Evolutionary conservation across 2,329 filamentous ascomycete species (phyloP).

Genomic region (Colletotrichum siamense): DNA sequence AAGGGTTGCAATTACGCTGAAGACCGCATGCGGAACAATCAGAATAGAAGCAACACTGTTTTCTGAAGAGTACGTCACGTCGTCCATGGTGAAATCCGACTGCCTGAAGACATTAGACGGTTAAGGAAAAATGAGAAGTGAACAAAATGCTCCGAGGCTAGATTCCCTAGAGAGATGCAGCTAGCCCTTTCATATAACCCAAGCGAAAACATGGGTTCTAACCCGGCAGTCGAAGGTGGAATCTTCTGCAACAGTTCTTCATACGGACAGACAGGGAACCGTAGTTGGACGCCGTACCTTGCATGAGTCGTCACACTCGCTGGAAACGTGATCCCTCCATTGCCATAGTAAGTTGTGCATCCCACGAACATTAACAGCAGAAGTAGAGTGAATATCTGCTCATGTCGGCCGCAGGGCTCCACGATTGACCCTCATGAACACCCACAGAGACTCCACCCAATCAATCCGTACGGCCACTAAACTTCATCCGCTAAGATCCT

Average conservation of each 20-base stretch:
- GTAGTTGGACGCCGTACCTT: neutral
- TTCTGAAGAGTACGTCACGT: neutral
- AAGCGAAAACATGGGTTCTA: neutral
- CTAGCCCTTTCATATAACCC: neutral
- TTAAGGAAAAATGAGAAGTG: neutral
- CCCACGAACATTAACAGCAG: neutral
- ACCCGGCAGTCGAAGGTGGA: neutral
- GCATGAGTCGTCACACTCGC: neutral
- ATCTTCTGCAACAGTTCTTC: neutral
- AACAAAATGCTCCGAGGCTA: neutral
- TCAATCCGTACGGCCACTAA: neutral
- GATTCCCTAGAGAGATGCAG: neutral
- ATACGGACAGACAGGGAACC: neutral
- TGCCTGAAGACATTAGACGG: neutral
- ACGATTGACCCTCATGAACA: neutral
- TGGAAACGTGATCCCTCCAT: neutral
- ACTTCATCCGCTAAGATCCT: neutral
- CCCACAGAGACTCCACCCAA: neutral
- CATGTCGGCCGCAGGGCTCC: neutral
- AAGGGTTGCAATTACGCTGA: neutral
- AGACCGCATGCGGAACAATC: neutral
- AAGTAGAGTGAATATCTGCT: neutral
- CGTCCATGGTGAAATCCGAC: neutral
- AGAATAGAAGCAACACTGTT: neutral
- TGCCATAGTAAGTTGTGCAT: neutral